Conservation (phyloP, 768 basidiomycete species). For the Boletus vermiculosoides region DNA sequence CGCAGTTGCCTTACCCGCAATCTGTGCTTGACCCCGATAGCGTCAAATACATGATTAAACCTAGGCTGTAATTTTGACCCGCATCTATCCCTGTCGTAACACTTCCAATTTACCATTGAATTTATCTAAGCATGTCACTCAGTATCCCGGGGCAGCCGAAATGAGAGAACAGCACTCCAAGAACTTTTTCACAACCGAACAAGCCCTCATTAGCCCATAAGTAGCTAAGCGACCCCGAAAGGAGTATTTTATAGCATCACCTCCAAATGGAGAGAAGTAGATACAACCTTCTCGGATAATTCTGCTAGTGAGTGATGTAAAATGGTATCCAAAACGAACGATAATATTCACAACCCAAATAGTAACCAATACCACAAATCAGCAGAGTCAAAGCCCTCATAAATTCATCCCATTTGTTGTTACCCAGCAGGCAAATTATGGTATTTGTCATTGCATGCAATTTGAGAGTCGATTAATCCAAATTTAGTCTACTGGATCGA, state of each 20-base stretch:
- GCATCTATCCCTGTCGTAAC: background rate
- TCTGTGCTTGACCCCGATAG: constrained; percentile 59
- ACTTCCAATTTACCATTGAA: background rate
- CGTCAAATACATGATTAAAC: constrained; percentile 50
- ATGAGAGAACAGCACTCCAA: background rate
- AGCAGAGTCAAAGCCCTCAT: too few relatives aligned
- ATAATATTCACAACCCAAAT: too few relatives aligned
- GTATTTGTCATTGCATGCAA: background rate
- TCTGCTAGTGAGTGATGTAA: too few relatives aligned
- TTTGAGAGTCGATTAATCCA: background rate
- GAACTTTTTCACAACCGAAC: background rate
- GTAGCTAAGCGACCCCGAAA: too few relatives aligned
- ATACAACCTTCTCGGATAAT: too few relatives aligned
- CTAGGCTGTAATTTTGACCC: constrained; percentile 29
- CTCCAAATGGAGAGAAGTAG: too few relatives aligned
- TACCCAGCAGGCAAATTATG: background rate
- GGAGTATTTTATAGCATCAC: too few relatives aligned
- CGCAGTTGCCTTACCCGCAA: constrained; percentile 59
- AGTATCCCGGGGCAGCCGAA: too few relatives aligned
- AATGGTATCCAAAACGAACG: too few relatives aligned
- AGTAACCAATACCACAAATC: too few relatives aligned
- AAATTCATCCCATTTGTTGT: background rate
- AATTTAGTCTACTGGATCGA: background rate
- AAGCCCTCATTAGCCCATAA: background rate
- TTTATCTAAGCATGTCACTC: background rate